Evolutionary conservation across 176 grass and related monocot species (phyloP), one percentile per base, ranked within the genome.

Genomic region (Eremochloa ophiuroides): DNA sequence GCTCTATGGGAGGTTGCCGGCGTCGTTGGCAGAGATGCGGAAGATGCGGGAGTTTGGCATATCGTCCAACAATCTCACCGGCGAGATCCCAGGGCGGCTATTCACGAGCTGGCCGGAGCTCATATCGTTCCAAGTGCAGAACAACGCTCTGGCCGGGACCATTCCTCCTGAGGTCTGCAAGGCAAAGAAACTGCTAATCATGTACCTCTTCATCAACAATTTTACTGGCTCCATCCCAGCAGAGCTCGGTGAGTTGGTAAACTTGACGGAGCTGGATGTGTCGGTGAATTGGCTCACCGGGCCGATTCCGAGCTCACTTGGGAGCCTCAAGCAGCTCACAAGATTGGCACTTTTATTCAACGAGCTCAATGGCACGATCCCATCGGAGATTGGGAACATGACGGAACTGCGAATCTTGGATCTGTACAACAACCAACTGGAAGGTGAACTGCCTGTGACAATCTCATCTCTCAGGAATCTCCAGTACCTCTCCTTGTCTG

Each of bases 331-430:
- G 27, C 12, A 80, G 12, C 67, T 97, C 20, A 62, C 0, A 1
- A 35, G 30, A 4, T 30, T 97, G 44, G 43, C 76, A 0, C 85
- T 97, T 20, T 84, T 82, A 87, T 81, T 64, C 90, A 97, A 97
- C 60, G 6, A 6, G 8, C 86, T 97, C 15, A 91, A 20, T 22
- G 93, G 88, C 47, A 3, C n/a, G 1, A 85, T 97, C 47, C 90
- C 93, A 2, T 30, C 4, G 28, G 88, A 87, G 53, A 88, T 93
- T 0, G 90, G 93, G 37, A 89, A 89, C 79, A 87, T 96, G 85
- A 75, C 81, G 25, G 53, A 76, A 37, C 28, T 97, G 73, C 31
- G 26, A 23, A 29, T 2, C 30, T 23, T 97, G 51, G 91, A 93
- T 35, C 34, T 93, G 27, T 89, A 82, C 75, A 91, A 74, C 62